Base-by-base conservation (phyloP, 2,329 filamentous ascomycete species). In the Chrysoporthe austroafricana region DNA sequence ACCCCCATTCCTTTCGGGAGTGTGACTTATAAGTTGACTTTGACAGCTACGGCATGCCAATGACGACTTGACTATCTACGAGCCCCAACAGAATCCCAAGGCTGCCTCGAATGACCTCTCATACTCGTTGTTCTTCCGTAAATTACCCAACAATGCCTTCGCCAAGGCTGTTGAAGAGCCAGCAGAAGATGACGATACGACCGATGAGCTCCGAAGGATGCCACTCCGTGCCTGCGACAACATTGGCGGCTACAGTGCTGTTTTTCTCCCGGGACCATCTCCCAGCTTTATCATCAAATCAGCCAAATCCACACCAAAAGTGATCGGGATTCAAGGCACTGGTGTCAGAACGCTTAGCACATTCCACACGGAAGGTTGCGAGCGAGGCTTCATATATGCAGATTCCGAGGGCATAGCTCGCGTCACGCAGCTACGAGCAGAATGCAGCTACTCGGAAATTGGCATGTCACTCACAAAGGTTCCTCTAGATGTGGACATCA, bases 21-120 rank as follows among this genome's bases (percentile, higher is more conserved):
- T 58, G 42, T 21, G 7, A 9, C 13, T n/a, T 43, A 43, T 61
- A 14, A 46, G 44, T 52, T 58, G 54, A 60, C 57, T 8, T 8
- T 46, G 32, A 26, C 71, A 94, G 91, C 82, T 94, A 39, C 91
- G 95, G 62, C 93, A 93, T 61, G 85, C 87, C 11, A 90, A 88
- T 68, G 91, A 97, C 71, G 94, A 98, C 75, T 81, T 98, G 44
- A 91, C 91, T 13, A 86, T 98, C 58, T 99, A 98, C 76, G 89
- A 96, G 76, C 94, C 95, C 1, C 91, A 93, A 72, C 84, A 87
- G 54, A 81, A 81, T 69, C 79, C 75, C 50, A 75, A 74, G 39
- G 77, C 77, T 66, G 76, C 73, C n/a, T 73, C 74, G 8, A 72
- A 79, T 39, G 78, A 83, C 6, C 84, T 90, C 72, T 81, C 85